Percentiles rank a stretch among this genome's conserved stretches.
Conservation (phyloP, 2,329 filamentous ascomycete genomes). For the Neoascochyta sp. region DNA sequence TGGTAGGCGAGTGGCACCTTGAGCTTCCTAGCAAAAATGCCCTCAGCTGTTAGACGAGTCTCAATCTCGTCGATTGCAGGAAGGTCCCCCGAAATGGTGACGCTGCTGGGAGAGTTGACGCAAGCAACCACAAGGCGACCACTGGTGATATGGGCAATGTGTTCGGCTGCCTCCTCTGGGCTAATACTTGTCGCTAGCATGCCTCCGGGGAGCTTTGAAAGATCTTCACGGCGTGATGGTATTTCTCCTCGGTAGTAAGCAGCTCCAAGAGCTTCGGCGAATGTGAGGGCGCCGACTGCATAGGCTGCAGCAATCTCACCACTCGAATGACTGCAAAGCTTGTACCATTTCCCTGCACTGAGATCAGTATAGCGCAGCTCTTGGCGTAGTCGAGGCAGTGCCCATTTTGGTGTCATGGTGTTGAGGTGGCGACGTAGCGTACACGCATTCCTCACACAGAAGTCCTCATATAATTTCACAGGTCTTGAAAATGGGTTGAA, state of each 20-base stretch:
- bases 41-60: constrained; percentile 31
- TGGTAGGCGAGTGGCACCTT: constrained; percentile 46
- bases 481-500: no score
- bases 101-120: constrained; percentile 39
- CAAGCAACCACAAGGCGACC: constrained; percentile 11
- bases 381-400: no score
- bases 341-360: no score
- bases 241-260: constrained; percentile 3
- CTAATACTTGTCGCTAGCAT: constrained; percentile 22
- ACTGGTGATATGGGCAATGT: neutral
- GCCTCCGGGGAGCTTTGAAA: constrained; percentile 1
- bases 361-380: no score
- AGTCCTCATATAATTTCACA: no score
- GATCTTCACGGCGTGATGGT: no score
- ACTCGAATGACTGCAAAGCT: constrained; percentile 21
- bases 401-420: no score
- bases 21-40: constrained; percentile 39
- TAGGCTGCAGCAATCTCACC: constrained; percentile 24
- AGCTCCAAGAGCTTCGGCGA: constrained; percentile 4
- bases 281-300: constrained; percentile 9
- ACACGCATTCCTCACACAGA: no score
- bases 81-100: constrained; percentile 45
- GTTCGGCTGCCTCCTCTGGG: neutral
- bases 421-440: no score
- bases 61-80: constrained; percentile 36